Base-by-base conservation (phyloP, 345 rosid genomes). In the Hypericum androsaemum region DNA sequence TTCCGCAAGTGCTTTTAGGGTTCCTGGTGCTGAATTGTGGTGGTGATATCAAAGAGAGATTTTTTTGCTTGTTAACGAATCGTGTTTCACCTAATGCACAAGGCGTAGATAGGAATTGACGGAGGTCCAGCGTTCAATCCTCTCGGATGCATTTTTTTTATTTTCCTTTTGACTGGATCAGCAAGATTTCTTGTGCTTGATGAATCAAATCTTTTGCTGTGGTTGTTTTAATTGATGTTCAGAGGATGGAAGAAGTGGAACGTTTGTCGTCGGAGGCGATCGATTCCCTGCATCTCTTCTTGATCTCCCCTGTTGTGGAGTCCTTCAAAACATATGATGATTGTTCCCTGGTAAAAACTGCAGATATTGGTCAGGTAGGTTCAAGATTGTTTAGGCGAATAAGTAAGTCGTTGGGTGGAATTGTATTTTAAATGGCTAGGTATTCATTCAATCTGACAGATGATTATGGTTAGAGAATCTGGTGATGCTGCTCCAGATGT, bases 261-360 rank as follows among this genome's bases (percentile, higher is more conserved):
- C 75, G 32, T 88, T 86, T 77, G 62, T 71, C 43, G 79, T 88
- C 64, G 97, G 89, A 37, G 61, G 73, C 53, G 92, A 88, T 10
- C 74, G 37, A 38, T 92, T 83, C 55, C 82, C 95, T 7, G 86
- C 81, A 40, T 92, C 94, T 65, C 75, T 94, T 14, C 62, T 83
- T 71, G 95, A 92, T 52, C 94, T 92, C 57, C 95, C 99, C 60
- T 77, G 87, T 79, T 49, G 89, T 88, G 64, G 95, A 88, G 77
- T 94, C 95, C 56, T 94, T 65, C 53, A 94, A 94, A 72, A 88
- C 97, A 37, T 88, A 82, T 56, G 95, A 88, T 63, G 97, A 86
- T 69, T 67, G 79, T 71, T 82, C 90, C 12, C 64, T 94, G 5
- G 95, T 94, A 32, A 94, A 94, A 77, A 83, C 95, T 43, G 77